Conservation (phyloP, 176 grass and related monocot species). For the Paspalum vaginatum region DNA sequence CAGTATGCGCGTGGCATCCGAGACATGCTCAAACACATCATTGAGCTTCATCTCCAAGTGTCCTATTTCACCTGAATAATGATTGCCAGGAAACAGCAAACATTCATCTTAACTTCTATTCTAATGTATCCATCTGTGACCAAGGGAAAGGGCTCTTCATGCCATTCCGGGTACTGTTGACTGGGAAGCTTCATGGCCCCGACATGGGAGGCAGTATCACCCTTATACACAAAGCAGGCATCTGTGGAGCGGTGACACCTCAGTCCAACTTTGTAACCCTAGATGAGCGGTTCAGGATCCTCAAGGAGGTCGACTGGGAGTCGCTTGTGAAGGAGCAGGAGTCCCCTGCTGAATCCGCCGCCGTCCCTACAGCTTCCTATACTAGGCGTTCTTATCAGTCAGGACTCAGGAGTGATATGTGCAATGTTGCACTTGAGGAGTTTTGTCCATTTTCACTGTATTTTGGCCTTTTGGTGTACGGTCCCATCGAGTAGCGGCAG, state of each 20-base stretch:
- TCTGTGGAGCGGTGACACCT: slow-evolving; percentile 54
- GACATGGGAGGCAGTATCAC: slow-evolving; percentile 70
- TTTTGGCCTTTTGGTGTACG: background rate
- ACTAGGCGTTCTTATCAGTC: background rate
- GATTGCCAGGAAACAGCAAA: slow-evolving; percentile 7
- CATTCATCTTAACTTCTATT: background rate
- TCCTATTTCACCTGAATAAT: slow-evolving; percentile 5
- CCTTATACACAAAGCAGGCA: slow-evolving; percentile 79
- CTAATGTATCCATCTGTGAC: slow-evolving; percentile 17
- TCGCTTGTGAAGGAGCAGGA: slow-evolving; percentile 51
- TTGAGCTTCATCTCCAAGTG: slow-evolving; percentile 27
- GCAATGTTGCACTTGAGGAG: background rate
- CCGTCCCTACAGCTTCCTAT: slow-evolving; percentile 43
- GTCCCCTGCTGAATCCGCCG: slow-evolving; percentile 49
- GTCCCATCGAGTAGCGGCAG: background rate
- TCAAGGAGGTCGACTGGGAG: slow-evolving; percentile 80
- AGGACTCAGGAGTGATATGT: background rate
- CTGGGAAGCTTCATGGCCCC: slow-evolving; percentile 89
- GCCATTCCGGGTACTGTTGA: slow-evolving; percentile 82
- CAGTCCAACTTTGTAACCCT: slow-evolving; percentile 65
- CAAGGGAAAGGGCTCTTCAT: slow-evolving; percentile 87
- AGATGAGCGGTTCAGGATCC: slow-evolving; percentile 78
- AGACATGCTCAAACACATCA: too few species aligned
- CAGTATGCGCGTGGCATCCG: too few species aligned
- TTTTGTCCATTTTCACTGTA: background rate